These are phyloP conservation scores for Eleusine indica DNA, from an alignment of 176 grass and related monocot species.

Conservation along the genomic window DNA sequence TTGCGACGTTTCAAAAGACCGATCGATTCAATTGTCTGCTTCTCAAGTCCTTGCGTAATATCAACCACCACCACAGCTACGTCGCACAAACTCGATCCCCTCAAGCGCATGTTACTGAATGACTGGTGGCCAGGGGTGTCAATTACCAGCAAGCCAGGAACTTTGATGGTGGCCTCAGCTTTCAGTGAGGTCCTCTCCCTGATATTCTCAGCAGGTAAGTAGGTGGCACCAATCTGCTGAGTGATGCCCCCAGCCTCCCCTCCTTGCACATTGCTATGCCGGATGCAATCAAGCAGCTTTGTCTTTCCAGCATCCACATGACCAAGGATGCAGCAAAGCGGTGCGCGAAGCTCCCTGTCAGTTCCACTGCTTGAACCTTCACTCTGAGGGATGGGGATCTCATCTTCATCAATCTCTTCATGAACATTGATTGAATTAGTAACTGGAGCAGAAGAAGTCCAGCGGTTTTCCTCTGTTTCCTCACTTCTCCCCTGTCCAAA, in stretches of 20 bases:
- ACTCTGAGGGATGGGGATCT: conserved; percentile 1
- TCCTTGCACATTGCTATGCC: conserved; percentile 45
- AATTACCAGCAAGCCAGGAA: conserved; percentile 74
- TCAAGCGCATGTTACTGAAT: conserved; percentile 68
- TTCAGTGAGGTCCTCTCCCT: conserved; percentile 59
- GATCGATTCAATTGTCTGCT: conserved; percentile 69
- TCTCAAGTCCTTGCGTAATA: conserved; percentile 68
- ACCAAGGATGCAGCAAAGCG: conserved; percentile 22
- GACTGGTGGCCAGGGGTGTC: conserved; percentile 76
- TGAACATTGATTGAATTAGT: neutral
- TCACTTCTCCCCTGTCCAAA: neutral
- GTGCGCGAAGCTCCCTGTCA: conserved; percentile 56
- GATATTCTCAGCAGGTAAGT: conserved; percentile 69
- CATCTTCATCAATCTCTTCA: conserved; percentile 14
- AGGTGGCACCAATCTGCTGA: conserved; percentile 77
- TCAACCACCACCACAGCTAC: conserved; percentile 68
- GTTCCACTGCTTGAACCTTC: conserved; percentile 1
- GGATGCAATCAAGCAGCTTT: conserved; percentile 62
- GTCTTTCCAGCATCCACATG: conserved; percentile 73
- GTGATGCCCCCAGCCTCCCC: conserved; percentile 72
- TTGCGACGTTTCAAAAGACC: conserved; percentile 52
- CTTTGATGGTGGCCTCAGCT: conserved; percentile 52
- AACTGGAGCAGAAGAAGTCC: neutral
- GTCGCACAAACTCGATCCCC: conserved; percentile 73
- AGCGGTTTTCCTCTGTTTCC: conserved; percentile 14